Conservation (phyloP, 2,329 filamentous ascomycete species). For the Ophiocordyceps camponoti-saundersi region DNA sequence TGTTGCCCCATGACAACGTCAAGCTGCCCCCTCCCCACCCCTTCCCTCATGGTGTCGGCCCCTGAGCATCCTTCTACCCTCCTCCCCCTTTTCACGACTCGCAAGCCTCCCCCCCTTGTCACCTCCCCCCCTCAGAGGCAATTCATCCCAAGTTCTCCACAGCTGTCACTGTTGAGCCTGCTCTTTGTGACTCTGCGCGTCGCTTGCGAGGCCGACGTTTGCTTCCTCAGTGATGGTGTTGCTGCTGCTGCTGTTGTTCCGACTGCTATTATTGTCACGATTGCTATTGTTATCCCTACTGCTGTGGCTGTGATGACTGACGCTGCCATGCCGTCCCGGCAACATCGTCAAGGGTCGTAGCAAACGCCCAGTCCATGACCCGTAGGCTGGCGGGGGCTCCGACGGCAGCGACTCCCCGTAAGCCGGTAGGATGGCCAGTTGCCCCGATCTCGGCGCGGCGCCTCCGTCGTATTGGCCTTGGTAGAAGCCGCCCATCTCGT, state of each 20-base stretch:
- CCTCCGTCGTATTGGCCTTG: neutral
- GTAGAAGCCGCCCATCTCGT: neutral
- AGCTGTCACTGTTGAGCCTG: neutral
- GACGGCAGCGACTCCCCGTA: neutral
- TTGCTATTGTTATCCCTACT: neutral
- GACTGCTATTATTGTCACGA: neutral
- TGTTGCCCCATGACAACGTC: neutral
- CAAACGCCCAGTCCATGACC: neutral
- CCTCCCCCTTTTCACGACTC: neutral
- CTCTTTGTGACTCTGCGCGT: neutral
- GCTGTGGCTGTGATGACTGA: neutral
- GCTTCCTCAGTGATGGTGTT: neutral
- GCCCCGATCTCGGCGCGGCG: neutral
- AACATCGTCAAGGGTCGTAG: neutral
- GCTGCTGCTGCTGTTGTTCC: neutral
- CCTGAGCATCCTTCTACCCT: neutral
- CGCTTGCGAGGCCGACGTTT: neutral
- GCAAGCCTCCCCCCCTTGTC: neutral
- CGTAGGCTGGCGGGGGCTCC: slow-evolving; percentile 1
- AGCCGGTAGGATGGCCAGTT: neutral
- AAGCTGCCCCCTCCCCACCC: neutral
- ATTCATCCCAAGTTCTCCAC: neutral
- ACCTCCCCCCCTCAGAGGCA: neutral
- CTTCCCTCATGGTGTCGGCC: neutral
- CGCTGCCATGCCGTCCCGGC: neutral